A percentile compares a stretch with the other conserved stretches of the same genome.
phyloP scores from a whole-genome alignment of 75 land plant species.

The Selaginella tamariscina region DNA sequence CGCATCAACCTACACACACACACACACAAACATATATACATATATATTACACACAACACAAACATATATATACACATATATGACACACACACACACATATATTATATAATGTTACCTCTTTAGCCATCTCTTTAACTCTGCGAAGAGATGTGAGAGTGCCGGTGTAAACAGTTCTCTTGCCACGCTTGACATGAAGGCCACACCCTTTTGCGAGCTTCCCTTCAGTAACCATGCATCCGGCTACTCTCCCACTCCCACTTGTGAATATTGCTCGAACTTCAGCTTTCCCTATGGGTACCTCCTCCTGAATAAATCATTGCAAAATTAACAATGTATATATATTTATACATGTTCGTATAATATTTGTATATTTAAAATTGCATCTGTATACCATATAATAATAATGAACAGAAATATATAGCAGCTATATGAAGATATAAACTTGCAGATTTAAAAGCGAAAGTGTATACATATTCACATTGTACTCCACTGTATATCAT shows the following conservation, averaged over 20 bases:
- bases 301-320: constrained; percentile 38
- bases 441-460: too few species aligned
- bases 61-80: too few species aligned
- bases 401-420: too few species aligned
- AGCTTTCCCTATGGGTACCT: constrained; percentile 77
- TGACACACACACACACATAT: too few species aligned
- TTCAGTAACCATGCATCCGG: constrained; percentile 96
- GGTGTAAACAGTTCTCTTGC: constrained; percentile 37
- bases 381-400: too few species aligned
- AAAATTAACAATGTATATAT: background rate
- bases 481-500: too few species aligned
- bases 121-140: constrained; percentile 79
- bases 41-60: background rate
- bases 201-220: constrained; percentile 82
- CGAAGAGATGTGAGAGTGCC: constrained; percentile 66
- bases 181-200: constrained; percentile 57
- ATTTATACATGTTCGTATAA: too few species aligned
- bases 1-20: constrained; percentile 48
- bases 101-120: constrained; percentile 99
- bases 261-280: constrained; percentile 83
- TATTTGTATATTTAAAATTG: too few species aligned
- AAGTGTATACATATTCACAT: too few species aligned
- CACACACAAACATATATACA: background rate
- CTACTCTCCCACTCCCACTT: constrained; percentile 90
- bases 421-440: too few species aligned